phyloP scores from a whole-genome alignment of 2,329 filamentous ascomycete species.

The Trichoderma sp. region DNA sequence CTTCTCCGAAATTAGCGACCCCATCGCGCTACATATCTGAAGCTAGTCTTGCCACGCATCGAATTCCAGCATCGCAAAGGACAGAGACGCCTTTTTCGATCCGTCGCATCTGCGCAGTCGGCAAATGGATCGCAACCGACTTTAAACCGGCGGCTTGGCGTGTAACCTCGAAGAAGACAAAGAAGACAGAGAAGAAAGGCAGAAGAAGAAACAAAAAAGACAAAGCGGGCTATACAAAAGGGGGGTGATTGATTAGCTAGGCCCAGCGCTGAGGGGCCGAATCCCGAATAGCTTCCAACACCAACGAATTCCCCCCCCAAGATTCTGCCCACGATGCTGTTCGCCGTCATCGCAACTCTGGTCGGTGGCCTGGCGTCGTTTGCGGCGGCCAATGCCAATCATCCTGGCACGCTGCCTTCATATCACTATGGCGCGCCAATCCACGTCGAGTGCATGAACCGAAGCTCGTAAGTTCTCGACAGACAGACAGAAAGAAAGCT shows the following conservation, averaged over 20 bases:
- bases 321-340: background rate
- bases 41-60: constrained; percentile 5
- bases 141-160: background rate
- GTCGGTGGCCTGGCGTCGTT: constrained; percentile 29
- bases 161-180: background rate
- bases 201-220: background rate
- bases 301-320: background rate
- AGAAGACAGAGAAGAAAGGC: background rate
- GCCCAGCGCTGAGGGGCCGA: background rate
- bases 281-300: background rate
- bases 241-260: background rate
- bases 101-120: background rate
- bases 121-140: constrained; percentile 14
- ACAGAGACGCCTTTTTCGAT: background rate
- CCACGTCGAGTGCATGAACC: constrained; percentile 69
- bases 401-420: constrained; percentile 51
- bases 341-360: constrained; percentile 14
- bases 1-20: background rate
- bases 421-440: constrained; percentile 67
- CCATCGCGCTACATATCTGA: background rate
- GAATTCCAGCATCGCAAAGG: background rate
- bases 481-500: background rate
- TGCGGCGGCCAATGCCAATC: constrained; percentile 31
- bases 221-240: background rate
- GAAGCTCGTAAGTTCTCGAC: constrained; percentile 58